phyloP scores from a whole-genome alignment of 352 stramenopile species.

The Globisporangium paroecandrum region DNA sequence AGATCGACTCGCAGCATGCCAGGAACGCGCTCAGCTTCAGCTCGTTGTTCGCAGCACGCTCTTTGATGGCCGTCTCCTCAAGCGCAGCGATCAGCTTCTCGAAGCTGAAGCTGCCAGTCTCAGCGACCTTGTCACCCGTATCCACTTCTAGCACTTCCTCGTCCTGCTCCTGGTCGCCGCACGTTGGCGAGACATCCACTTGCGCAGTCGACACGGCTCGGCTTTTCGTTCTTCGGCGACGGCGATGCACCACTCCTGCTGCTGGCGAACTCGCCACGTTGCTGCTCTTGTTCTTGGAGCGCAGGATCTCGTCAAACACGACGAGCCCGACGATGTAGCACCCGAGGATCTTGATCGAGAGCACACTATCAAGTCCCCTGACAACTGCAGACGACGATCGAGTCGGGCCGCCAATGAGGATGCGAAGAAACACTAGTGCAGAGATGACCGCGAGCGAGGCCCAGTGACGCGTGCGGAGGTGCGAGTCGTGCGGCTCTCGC shows the following conservation, averaged over 20 bases:
- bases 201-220: neutral
- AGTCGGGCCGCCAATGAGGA: constrained; percentile 20
- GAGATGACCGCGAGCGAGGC: constrained; percentile 30
- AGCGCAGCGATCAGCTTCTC: constrained; percentile 53
- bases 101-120: constrained; percentile 32
- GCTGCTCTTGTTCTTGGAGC: constrained; percentile 15
- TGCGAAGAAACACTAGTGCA: constrained; percentile 32
- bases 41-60: constrained; percentile 30
- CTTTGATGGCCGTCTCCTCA: constrained; percentile 27
- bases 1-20: constrained; percentile 54
- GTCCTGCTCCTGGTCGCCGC: constrained; percentile 28
- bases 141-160: constrained; percentile 58
- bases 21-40: constrained; percentile 55
- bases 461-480: constrained; percentile 55
- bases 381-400: constrained; percentile 15
- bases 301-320: constrained; percentile 46
- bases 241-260: neutral
- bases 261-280: neutral
- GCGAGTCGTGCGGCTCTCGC: constrained; percentile 24
- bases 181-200: neutral
- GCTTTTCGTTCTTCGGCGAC: constrained; percentile 5
- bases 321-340: constrained; percentile 50
- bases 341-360: constrained; percentile 47
- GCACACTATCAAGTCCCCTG: constrained; percentile 37
- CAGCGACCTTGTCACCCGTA: constrained; percentile 37